Evolutionary conservation across 306 rosid genomes (phyloP).

Genomic region (Carpinus viminea): DNA sequence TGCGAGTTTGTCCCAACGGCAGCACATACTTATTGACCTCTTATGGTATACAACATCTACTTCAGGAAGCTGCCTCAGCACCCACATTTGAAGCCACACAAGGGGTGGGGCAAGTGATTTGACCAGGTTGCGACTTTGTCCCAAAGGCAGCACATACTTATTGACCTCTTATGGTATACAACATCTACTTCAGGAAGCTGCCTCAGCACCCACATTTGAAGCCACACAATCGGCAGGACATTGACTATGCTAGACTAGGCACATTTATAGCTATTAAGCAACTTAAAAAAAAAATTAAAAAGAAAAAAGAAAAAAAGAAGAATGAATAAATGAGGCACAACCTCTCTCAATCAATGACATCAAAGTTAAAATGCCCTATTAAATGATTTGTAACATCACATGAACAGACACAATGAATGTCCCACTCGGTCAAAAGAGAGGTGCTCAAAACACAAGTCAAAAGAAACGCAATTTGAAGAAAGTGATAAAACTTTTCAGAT

Average conservation of each 20-base stretch:
- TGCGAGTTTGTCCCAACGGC: background rate
- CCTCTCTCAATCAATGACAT: background rate
- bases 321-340: background rate
- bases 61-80: background rate
- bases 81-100: background rate
- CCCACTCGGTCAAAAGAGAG: background rate
- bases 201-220: background rate
- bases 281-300: background rate
- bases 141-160: background rate
- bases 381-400: background rate
- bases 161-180: background rate
- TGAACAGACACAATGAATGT: background rate
- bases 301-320: background rate
- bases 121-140: background rate
- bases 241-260: background rate
- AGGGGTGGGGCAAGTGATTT: too few relatives aligned
- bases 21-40: background rate
- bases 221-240: background rate
- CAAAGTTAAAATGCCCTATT: conserved; percentile 7
- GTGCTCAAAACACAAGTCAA: conserved; percentile 13
- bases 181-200: background rate
- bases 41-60: background rate
- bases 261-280: background rate
- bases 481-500: conserved; percentile 1
- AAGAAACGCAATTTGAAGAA: conserved; percentile 17